Percentiles rank a stretch among this genome's conserved stretches.
Conservation (phyloP, 495 filamentous ascomycete species). For the Podospora conica region DNA sequence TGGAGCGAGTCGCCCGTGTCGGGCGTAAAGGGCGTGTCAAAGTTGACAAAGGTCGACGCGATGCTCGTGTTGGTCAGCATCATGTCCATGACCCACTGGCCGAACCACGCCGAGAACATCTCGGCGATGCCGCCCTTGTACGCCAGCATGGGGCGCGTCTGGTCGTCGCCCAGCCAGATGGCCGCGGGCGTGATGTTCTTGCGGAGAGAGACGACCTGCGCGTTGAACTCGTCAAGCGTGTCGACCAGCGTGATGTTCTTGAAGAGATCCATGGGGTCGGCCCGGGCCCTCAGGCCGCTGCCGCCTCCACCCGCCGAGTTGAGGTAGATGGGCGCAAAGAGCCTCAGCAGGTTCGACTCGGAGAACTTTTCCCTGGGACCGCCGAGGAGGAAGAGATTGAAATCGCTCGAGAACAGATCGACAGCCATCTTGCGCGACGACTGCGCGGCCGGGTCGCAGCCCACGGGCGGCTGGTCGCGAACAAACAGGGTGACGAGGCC, state of each 20-base stretch:
- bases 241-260: conserved; percentile 53
- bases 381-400: conserved; percentile 46
- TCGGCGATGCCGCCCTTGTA: conserved; percentile 47
- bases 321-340: conserved; percentile 40
- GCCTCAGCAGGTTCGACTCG: conserved; percentile 30
- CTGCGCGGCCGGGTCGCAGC: conserved; percentile 50
- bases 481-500: conserved; percentile 71
- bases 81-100: conserved; percentile 66
- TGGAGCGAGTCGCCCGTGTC: conserved; percentile 66
- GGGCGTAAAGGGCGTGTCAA: conserved; percentile 62
- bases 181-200: conserved; percentile 66
- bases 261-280: conserved; percentile 22
- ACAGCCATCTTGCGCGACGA: conserved; percentile 18
- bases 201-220: conserved; percentile 54
- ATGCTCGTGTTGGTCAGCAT: conserved; percentile 61
- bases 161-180: conserved; percentile 60
- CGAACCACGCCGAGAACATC: conserved; percentile 50
- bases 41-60: conserved; percentile 56
- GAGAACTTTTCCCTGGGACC: conserved; percentile 54
- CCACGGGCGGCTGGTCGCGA: conserved; percentile 45
- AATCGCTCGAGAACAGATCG: conserved; percentile 30
- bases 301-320: conserved; percentile 11
- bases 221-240: conserved; percentile 59
- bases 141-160: conserved; percentile 52
- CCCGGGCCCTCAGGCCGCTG: neutral